Base-by-base conservation (phyloP, 345 rosid genomes). In the Durio zibethinus region DNA sequence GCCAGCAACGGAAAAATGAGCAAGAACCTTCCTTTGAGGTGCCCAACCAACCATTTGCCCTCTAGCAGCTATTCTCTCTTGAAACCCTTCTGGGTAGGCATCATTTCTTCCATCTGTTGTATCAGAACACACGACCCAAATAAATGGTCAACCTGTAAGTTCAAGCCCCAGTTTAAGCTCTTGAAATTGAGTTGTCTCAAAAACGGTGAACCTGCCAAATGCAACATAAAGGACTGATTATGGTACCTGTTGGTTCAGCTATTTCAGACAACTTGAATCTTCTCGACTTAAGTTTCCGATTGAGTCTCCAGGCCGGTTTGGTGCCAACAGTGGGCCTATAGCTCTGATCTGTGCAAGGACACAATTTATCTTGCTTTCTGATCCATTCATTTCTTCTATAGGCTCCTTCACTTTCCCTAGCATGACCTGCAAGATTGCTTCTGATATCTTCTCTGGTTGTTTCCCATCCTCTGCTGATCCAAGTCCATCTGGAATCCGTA, bases 401-500 rank as follows among this genome's bases (percentile, higher is more conserved):
- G 73, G 77, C 64, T 73, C 67, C 73, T 79, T 35, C 0, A 79
- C 77, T 76, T 79, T 73, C 54, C 27, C 56, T 9, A 73, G 56
- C 42, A 63, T 63, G 65, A 35, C 21, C 1, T 42, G 0, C 7
- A 10, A 7, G 6, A 52, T 12, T 27, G 53, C 56, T 53, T 73
- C 47, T 25, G 47, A n/a, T 16, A 29, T 47, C 35, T 79, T 73
- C 31, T 65, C 81, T 1, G 54, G 7, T 0, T 79, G 65, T 38
- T 63, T 64, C 68, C 81, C 38, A 9, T 79, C 77, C 12, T 79
- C 81, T n/a, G 33, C 7, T 7, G 77, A 50, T 3, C 74, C 77
- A 9, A 79, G n/a, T 56, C 77, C 77, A 21, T 79, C 81, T 0
- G 81, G 73, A 18, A 78, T 42, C 0, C 77, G 73, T 21, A 78